phyloP scores from a whole-genome alignment of 2,329 filamentous ascomycete genomes.

The Colletotrichum filicis region DNA sequence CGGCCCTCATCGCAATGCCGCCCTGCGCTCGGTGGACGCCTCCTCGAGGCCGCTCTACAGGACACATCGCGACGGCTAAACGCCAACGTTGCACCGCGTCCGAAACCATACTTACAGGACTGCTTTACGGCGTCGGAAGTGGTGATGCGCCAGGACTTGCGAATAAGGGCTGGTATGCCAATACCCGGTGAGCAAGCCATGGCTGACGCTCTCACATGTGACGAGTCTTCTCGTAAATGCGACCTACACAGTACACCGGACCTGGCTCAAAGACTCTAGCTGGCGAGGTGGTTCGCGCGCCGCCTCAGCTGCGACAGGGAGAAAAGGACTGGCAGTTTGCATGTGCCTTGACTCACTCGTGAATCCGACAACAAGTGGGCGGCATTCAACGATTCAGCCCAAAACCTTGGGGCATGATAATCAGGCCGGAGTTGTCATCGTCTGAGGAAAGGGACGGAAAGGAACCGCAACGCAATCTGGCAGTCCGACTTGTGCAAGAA shows the following conservation, averaged over 20 bases:
- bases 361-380: constrained; percentile 8
- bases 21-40: constrained; percentile 4
- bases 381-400: constrained; percentile 29
- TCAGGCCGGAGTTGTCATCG: not conserved
- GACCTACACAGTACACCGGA: not conserved
- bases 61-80: constrained; percentile 1
- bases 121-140: constrained; percentile 20
- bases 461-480: not conserved
- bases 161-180: constrained; percentile 12
- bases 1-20: not conserved
- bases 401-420: not conserved
- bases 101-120: constrained; percentile 29
- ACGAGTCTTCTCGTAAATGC: constrained; percentile 21
- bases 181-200: constrained; percentile 24
- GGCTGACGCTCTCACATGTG: constrained; percentile 28
- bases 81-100: constrained; percentile 25
- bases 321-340: not conserved
- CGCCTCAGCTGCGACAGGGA: not conserved
- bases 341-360: constrained; percentile 29
- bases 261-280: constrained; percentile 1
- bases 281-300: constrained; percentile 13
- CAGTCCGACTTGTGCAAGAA: not conserved
- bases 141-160: not conserved
- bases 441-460: constrained; percentile 4
- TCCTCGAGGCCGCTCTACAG: not conserved